Base-by-base conservation (phyloP, 306 rosid species). In the Begonia peltatifolia region DNA sequence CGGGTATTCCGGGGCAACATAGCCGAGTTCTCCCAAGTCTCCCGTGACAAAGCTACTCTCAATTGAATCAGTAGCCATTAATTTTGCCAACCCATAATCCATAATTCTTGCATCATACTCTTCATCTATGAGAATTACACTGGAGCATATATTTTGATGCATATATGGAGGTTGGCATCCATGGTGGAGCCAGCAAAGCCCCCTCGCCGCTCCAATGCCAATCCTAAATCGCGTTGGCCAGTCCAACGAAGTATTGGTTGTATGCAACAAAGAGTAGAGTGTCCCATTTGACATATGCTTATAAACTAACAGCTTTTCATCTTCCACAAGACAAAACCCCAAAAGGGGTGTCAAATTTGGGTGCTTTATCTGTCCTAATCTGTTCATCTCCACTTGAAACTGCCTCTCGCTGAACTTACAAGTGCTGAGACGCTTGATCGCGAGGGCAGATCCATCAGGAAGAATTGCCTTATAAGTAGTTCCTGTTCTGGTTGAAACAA, bases 11-110 rank as follows among this genome's bases (percentile, higher is more conserved):
- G 95, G 95, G n/a, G 93, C 95, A 11, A 86, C 79, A 61, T 86
- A 86, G 6, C 95, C 95, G 1, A 86, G 78, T 58, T 86, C 95
- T 62, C 95, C 95, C 68, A 82, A 71, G 65, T 86, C 93, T 5
- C 93, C 93, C 38, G 65, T 77, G 56, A 77, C 78, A 11, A 64
- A 82, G 67, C 76, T 69, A 54, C 88, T 68, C 36, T 64, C 87
- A 15, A 58, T 64, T 10, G 81, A 17, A 22, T 82, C 86, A 15
- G 84, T 67, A 0, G 76, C 60, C 82, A 76, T 71, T 6, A 86
- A 85, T 72, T 79, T 73, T 1, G 95, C 93, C 14, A 86, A 77
- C 23, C 95, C 95, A 57, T 75, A 82, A 59, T 86, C 93, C 86
- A 86, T 82, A 56, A 86, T 65, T 67, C 93, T 65, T 6, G 93